Evolutionary conservation across 1,139 yeast species (phyloP), one percentile per base, ranked within the genome.

Genomic region (Geotrichum siamense): DNA sequence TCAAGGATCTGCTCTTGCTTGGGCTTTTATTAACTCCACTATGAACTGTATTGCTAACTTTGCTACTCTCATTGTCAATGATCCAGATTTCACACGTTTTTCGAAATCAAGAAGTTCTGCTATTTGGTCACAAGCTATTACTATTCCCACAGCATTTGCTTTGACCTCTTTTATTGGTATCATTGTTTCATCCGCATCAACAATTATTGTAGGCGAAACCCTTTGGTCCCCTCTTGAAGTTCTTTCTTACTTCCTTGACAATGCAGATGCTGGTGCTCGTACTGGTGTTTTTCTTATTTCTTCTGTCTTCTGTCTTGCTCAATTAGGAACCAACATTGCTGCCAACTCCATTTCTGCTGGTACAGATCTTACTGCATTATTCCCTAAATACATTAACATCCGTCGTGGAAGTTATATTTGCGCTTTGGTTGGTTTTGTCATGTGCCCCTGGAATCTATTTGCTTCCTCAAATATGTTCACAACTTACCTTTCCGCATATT

Each of bases 321-420:
- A 86, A 64, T 68, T 85, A 51, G 96, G 96, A 61, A 82, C 94
- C n/a, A 87, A 87, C 60, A 82, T 87, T 51, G 78, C 93, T 30
- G 96, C 95, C 12, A 87, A 87, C 65, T 81, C 94, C 3, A 69
- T 87, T 44, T 79, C 94, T 3, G 91, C 93, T 43, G 96, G 96
- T 59, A 86, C 94, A 3, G 96, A 87, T 65, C 76, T 85, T 67
- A 76, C 95, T 12, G 94, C 96, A 1, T 61, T 87, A 52, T 62
- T 84, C 40, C 96, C 96, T 30, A 71, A 80, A 48, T 85, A 70
- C 63, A 69, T 87, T 59, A 85, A 81, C 65, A 86, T 87, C 56
- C 74, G 94, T 63, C 78, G 96, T 53, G 85, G 85, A 56, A 81
- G 87, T 2, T 82, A 78, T 57, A 66, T 87, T 44, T 85, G 95